Percentiles rank a stretch among this genome's conserved stretches.
phyloP scores from a whole-genome alignment of 208 protist species.

The Borovskyia barvae region DNA sequence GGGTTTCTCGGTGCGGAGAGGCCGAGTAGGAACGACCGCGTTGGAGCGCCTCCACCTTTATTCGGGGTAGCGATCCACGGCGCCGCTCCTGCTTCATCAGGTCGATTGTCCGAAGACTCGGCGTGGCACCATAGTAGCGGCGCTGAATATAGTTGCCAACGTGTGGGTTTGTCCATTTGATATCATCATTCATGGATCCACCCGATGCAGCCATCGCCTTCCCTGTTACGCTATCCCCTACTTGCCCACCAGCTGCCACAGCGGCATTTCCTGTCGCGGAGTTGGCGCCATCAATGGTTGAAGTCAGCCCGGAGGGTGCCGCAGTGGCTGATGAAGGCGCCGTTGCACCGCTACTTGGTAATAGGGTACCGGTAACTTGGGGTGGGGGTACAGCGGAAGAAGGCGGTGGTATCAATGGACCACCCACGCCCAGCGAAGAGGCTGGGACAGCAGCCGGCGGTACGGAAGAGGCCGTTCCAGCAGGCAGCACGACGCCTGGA shows the following conservation, averaged over 20 bases:
- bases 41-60: conserved; percentile 59
- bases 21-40: conserved; percentile 13
- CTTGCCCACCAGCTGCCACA: background rate
- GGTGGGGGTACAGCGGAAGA: conserved; percentile 10
- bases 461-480: background rate
- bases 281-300: background rate
- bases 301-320: background rate
- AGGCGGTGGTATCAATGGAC: too few relatives aligned
- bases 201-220: background rate
- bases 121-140: conserved; percentile 80
- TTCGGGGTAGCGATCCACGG: conserved; percentile 32
- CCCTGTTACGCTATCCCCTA: background rate
- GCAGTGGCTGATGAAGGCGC: background rate
- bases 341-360: background rate
- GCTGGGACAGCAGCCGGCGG: conserved; percentile 9
- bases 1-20: too few relatives aligned
- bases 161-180: conserved; percentile 82
- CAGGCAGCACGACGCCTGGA: background rate
- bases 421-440: conserved; percentile 26
- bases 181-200: conserved; percentile 3
- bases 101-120: conserved; percentile 77
- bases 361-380: too few relatives aligned
- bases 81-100: conserved; percentile 43
- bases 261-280: background rate
- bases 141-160: conserved; percentile 88